Base-by-base conservation (phyloP, 2,329 filamentous ascomycete genomes). In the Botrytis elliptica region DNA sequence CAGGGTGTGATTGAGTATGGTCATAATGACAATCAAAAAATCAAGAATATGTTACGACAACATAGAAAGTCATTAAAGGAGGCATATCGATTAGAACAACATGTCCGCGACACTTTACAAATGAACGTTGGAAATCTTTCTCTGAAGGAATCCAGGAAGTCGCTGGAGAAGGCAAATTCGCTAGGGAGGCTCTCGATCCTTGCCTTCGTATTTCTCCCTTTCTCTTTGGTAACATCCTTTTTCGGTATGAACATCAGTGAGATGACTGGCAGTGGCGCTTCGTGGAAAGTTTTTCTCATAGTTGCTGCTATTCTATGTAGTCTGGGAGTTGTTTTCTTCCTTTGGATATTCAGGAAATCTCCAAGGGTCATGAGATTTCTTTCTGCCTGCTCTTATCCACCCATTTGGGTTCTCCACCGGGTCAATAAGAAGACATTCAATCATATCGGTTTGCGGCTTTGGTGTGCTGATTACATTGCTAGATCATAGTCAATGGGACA, bases 201-300 rank as follows among this genome's bases (percentile, higher is more conserved):
- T 18, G 55, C 69, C 25, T 52, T 71, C 6, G 22, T 63, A 14
- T 63, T 46, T 18, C 38, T 71, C 4, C 20, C 69, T 25, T 1
- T 71, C 4, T 71, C 57, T 25, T 20, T 63, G 1, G 57, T 71
- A 18, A 52, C 57, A 25, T 60, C 18, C 7, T 46, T 63, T 71
- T 71, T 63, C n/a, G 40, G 40, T 62, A 63, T 71, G 40, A 63
- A 63, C 38, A 63, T 63, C 29, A 63, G n/a, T 4, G 55, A 63
- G 40, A 33, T 71, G 40, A 63, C 57, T 25, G 69, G 69, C 1
- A 29, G 22, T 29, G 67, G 67, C 0, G 36, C n/a, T 14, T 10
- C 25, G 4, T 60, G 36, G 49, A 70, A 22, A 29, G 4, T 14
- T 2, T 70, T 70, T 42, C n/a, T 60, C 6, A 36, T 49, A 25